Conservation (phyloP, 2,329 filamentous ascomycete species). For the Acrodontium crateriforme region DNA sequence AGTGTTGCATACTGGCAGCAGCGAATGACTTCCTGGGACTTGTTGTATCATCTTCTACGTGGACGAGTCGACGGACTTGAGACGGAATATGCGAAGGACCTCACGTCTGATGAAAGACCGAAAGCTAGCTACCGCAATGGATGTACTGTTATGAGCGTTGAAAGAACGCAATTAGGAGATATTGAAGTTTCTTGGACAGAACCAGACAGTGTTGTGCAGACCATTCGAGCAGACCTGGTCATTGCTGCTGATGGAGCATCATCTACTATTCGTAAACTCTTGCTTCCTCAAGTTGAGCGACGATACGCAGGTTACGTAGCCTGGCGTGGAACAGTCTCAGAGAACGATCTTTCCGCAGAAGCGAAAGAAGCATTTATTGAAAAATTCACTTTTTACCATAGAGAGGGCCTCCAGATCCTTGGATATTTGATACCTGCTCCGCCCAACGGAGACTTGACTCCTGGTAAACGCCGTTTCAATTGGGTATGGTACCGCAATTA, state of each 20-base stretch:
- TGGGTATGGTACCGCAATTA: conserved; percentile 36
- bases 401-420: conserved; percentile 24
- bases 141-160: conserved; percentile 15
- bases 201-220: conserved; percentile 11
- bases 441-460: conserved; percentile 23
- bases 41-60: conserved; percentile 32
- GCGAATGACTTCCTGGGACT: conserved; percentile 37
- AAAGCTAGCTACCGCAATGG: conserved; percentile 18
- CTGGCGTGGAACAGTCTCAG: conserved; percentile 18
- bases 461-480: conserved; percentile 31
- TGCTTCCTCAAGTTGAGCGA: conserved; percentile 16
- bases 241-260: conserved; percentile 31
- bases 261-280: conserved; percentile 15
- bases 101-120: conserved; percentile 6
- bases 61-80: conserved; percentile 31
- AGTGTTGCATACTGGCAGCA: conserved; percentile 23
- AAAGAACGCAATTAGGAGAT: conserved; percentile 7
- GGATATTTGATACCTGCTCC: conserved; percentile 34
- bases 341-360: conserved; percentile 22
- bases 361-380: conserved; percentile 21
- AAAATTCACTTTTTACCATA: conserved; percentile 29
- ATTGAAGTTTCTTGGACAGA: conserved; percentile 16
- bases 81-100: conserved; percentile 15
- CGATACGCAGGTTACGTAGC: conserved; percentile 21
- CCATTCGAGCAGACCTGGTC: conserved; percentile 22